Evolutionary conservation across 768 basidiomycete species (phyloP).

Genomic region (Lactarius pseudohatsudake): DNA sequence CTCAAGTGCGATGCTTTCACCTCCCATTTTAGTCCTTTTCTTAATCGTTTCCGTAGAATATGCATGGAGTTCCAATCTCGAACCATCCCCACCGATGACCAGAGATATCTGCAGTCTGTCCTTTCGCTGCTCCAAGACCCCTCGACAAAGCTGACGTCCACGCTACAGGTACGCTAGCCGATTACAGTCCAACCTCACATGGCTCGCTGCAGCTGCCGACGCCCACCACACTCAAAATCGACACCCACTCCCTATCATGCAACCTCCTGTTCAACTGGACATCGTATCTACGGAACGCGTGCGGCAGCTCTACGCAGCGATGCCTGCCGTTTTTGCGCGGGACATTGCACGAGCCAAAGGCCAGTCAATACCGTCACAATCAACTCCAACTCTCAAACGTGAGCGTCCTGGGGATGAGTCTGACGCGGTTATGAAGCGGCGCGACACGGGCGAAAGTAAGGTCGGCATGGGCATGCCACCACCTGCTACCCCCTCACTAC

Average conservation of each 20-base stretch:
- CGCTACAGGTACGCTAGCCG: conserved; percentile 54
- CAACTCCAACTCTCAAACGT: conserved; percentile 52
- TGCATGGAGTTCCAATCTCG: conserved; percentile 61
- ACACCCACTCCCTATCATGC: conserved; percentile 57
- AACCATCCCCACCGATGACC: conserved; percentile 47
- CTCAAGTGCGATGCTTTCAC: conserved; percentile 50
- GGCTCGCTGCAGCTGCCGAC: conserved; percentile 70
- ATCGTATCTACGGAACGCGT: conserved; percentile 57
- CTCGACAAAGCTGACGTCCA: conserved; percentile 27
- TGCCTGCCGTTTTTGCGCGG: conserved; percentile 62
- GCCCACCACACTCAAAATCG: conserved; percentile 33
- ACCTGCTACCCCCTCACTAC: conserved; percentile 16
- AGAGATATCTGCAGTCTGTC: conserved; percentile 58
- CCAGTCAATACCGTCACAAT: conserved; percentile 30
- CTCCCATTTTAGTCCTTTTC: neutral
- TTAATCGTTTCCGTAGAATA: conserved; percentile 42
- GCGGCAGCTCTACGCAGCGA: conserved; percentile 59
- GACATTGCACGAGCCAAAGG: conserved; percentile 35
- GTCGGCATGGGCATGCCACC: conserved; percentile 37
- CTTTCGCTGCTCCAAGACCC: conserved; percentile 17
- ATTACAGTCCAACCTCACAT: conserved; percentile 68
- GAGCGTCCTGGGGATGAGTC: conserved; percentile 54
- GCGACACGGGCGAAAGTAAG: conserved; percentile 68
- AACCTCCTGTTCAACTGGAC: conserved; percentile 52
- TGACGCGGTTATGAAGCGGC: conserved; percentile 57